Base-by-base conservation (phyloP, 2,329 filamentous ascomycete species). In the Penicillium fuscoglaucum region DNA sequence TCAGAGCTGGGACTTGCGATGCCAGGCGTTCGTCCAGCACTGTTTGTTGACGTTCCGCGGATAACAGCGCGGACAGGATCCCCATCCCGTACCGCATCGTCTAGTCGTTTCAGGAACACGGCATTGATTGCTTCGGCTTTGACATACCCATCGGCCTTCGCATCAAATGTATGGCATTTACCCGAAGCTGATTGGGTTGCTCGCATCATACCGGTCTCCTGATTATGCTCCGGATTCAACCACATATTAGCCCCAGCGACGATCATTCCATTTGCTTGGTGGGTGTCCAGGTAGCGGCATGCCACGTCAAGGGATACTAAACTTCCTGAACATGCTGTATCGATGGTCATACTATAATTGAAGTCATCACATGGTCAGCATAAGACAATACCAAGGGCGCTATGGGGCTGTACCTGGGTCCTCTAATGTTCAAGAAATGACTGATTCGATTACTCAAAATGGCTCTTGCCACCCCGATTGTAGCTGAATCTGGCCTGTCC, bases 11-110 rank as follows among this genome's bases (percentile, higher is more conserved):
- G 79, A 61, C 72, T 67, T 0, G 76, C 76, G 26, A 81, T 76
- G 2, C 76, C 75, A 29, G 70, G 66, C 0, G 78, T 78, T 31
- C 67, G 66, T 3, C 79, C 80, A 61, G 81, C 76, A 54, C 76
- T 71, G 60, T 81, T 81, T 2, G 81, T 43, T 12, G 40, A 21
- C 24, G 40, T 43, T 12, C 40, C 40, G 40, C 40, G 40, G 13
- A 43, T 43, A 12, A 43, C 4, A 15, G 40, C 40, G 2, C 40
- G 40, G 6, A 43, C 15, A 6, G 40, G 19, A 12, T 43, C 40
- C 5, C 40, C 7, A 21, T 43, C 40, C 19, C 40, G n/a, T 13
- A 43, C 40, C n/a, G 40, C 40, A 24, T 43, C 40, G 2, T 19
- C n/a, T 15, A 43, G 21, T 6, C 40, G 19, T 24, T 43, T 43